Percentiles rank a stretch among this genome's conserved stretches.
Conservation (phyloP, 345 rosid genomes). For the Eucalyptus decipiens region DNA sequence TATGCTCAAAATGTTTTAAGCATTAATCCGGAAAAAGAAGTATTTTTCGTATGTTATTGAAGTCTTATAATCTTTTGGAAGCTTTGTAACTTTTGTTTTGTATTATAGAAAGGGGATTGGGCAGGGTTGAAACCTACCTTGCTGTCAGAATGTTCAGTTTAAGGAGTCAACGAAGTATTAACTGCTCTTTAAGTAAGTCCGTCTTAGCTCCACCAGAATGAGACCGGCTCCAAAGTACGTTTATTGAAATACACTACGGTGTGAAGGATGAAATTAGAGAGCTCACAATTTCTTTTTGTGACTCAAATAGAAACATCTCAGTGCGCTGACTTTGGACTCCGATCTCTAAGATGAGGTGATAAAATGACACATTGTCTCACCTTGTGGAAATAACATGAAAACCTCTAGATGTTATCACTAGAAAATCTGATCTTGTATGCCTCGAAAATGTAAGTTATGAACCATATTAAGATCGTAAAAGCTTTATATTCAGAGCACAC, state of each 20-base stretch:
- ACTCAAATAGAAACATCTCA: not conserved
- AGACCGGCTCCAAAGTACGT: not conserved
- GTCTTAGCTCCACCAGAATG: not conserved
- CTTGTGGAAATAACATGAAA: too few relatives aligned
- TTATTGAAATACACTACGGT: not conserved
- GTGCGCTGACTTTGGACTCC: too few relatives aligned
- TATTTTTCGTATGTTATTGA: not conserved
- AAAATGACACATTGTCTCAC: too few relatives aligned
- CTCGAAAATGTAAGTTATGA: not conserved
- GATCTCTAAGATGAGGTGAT: too few relatives aligned
- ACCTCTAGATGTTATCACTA: not conserved
- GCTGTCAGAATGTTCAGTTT: not conserved
- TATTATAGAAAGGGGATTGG: not conserved
- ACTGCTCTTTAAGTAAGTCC: not conserved
- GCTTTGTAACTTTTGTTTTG: not conserved
- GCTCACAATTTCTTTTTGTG: not conserved
- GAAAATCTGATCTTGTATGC: not conserved
- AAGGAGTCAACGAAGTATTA: not conserved
- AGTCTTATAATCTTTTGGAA: not conserved
- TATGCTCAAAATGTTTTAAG: too few relatives aligned
- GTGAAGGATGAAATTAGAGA: not conserved
- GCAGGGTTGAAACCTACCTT: not conserved
- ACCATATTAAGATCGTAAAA: not conserved
- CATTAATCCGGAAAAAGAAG: not conserved
- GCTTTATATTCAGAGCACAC: not conserved